A percentile compares a stretch with the other conserved stretches of the same genome.
phyloP scores from a whole-genome alignment of 331 rosid species.

The Malus hybrid region DNA sequence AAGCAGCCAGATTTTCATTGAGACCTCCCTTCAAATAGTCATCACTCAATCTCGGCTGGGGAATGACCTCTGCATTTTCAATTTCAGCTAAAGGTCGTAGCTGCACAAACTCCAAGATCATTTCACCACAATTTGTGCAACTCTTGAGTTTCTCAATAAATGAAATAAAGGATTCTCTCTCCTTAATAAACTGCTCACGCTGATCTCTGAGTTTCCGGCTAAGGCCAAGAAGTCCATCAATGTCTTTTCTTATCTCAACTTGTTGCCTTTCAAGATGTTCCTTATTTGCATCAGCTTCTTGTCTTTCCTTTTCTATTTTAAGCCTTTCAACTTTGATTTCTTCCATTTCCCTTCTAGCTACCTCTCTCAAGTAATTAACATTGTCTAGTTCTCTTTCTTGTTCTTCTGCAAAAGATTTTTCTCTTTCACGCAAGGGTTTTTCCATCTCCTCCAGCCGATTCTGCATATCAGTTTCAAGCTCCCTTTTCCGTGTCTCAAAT shows the following conservation, averaged over 20 bases:
- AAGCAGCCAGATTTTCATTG: slow-evolving; percentile 29
- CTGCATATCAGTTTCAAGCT: slow-evolving; percentile 80
- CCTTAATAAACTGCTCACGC: slow-evolving; percentile 66
- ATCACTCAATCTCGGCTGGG: slow-evolving; percentile 40
- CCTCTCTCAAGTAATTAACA: slow-evolving; percentile 69
- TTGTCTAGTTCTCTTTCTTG: slow-evolving; percentile 61
- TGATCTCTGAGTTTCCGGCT: slow-evolving; percentile 64
- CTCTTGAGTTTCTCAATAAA: slow-evolving; percentile 60
- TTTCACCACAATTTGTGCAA: slow-evolving; percentile 73
- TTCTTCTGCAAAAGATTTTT: slow-evolving; percentile 64
- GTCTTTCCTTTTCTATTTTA: slow-evolving; percentile 68
- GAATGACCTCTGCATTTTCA: slow-evolving; percentile 57
- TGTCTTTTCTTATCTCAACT: slow-evolving; percentile 76
- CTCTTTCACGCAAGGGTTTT: slow-evolving; percentile 59
- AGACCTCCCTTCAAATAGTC: slow-evolving; percentile 35
- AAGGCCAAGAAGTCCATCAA: slow-evolving; percentile 70
- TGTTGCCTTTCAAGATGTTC: slow-evolving; percentile 66
- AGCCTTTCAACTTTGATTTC: slow-evolving; percentile 68
- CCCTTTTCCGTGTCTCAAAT: slow-evolving; percentile 57
- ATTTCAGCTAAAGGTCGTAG: slow-evolving; percentile 52
- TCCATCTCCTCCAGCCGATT: slow-evolving; percentile 75
- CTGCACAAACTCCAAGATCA: slow-evolving; percentile 62
- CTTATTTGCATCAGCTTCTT: slow-evolving; percentile 62
- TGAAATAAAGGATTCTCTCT: slow-evolving; percentile 63
- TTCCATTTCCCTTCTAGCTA: slow-evolving; percentile 83